Evolutionary conservation across 2,329 filamentous ascomycete species (phyloP), one percentile per base, ranked within the genome.

Genomic region (Botryosphaeria dothidea): DNA sequence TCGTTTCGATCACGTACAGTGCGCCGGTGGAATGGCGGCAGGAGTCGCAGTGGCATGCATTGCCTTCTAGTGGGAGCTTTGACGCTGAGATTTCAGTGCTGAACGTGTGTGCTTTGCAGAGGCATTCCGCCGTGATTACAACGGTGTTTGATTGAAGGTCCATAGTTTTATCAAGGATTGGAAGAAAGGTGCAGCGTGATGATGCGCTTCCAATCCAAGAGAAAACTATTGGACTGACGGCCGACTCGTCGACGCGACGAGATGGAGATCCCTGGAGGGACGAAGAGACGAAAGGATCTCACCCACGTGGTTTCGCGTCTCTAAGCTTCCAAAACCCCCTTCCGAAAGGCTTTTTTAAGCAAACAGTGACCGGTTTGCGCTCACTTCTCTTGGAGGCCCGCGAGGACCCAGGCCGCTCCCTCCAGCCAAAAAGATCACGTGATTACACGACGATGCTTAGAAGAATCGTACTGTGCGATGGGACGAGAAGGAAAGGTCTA

Each of bases 31-130:
- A 38, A 63, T 80, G 82, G 1, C 83, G 79, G 69, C 84, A 85
- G 2, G 82, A 84, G 19, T 72, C 73, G 74, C 83, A 85, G 72
- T 85, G 83, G 68, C 84, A 85, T 64, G 73, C 74, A 5, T 71
- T 70, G 0, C 74, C 80, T 45, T 72, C 65, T 0, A 86, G 73
- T 7, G 83, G 83, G 2, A 84, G 75, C 0, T 70, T 67, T 1
- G 77, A 74, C 17, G 58, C 65, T 1, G 73, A 62, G 1, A 83
- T 63, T 0, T 67, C 25, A 1, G 77, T 63, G 5, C 69, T 77
- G 73, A 83, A 84, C 15, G 65, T 74, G 67, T 83, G 77, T 0
- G 71, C 65, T 63, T 78, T 78, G 76, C 83, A 85, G 11, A 84
- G 77, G 65, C 83, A 85, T 49, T 78, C 76, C 3, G 77, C 77